Evolutionary conservation across 768 basidiomycete genomes (phyloP).

Genomic region (Imleria badia): DNA sequence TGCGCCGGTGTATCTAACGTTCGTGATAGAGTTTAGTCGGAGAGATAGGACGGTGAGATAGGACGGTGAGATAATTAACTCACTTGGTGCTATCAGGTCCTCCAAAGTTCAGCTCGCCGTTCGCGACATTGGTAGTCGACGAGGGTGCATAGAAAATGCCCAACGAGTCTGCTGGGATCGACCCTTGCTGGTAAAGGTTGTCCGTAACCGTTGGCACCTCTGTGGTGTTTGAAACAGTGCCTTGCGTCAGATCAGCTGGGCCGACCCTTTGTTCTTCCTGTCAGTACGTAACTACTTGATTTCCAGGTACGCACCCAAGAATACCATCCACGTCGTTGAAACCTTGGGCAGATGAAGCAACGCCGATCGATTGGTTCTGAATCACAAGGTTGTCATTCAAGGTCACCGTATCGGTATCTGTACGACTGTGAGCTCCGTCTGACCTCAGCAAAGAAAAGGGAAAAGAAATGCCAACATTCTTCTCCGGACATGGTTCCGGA

Average conservation of each 20-base stretch:
- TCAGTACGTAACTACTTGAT: not conserved
- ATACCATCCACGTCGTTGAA: constrained; percentile 53
- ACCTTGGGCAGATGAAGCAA: constrained; percentile 42
- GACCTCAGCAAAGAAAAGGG: not conserved
- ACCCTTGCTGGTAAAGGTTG: constrained; percentile 47
- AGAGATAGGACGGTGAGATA: no score
- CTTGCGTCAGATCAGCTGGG: constrained; percentile 47
- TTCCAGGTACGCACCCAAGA: constrained; percentile 38
- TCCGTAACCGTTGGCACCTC: constrained; percentile 57
- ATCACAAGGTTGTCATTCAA: constrained; percentile 42
- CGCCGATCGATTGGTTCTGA: constrained; percentile 47
- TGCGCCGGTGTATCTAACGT: constrained; percentile 31
- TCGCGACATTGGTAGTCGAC: constrained; percentile 34
- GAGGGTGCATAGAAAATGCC: constrained; percentile 56
- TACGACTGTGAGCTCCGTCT: not conserved
- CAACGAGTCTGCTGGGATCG: constrained; percentile 44
- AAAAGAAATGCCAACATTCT: constrained; percentile 40
- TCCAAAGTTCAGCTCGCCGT: constrained; percentile 60
- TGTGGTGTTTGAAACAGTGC: constrained; percentile 40
- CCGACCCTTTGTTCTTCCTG: constrained; percentile 39
- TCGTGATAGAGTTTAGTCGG: not conserved
- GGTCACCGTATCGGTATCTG: constrained; percentile 49
- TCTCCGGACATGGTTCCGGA: constrained; percentile 53
- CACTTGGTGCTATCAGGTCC: constrained; percentile 48
- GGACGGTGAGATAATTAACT: not conserved